Conservation (phyloP, 2,329 filamentous ascomycete genomes). For the Neofusicoccum parvum region DNA sequence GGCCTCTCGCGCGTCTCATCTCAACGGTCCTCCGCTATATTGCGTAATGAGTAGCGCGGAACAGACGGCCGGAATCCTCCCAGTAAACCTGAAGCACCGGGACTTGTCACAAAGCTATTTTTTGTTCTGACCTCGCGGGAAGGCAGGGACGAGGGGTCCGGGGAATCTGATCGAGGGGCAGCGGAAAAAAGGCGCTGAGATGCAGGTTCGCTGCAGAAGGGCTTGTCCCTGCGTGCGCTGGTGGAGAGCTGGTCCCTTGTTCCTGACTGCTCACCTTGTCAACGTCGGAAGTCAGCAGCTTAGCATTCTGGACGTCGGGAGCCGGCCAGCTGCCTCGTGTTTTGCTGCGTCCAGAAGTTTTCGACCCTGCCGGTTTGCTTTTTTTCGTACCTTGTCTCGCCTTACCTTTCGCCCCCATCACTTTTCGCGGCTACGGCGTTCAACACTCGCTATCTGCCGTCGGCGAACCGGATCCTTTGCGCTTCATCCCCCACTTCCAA, state of each 20-base stretch:
- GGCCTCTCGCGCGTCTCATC: slow-evolving; percentile 2
- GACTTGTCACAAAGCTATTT: neutral
- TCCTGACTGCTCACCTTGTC: neutral
- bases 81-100: slow-evolving; percentile 14
- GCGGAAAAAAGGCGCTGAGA: neutral
- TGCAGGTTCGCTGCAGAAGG: slow-evolving; percentile 10
- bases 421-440: neutral
- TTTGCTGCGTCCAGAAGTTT: neutral
- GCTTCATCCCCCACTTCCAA: neutral
- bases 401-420: neutral
- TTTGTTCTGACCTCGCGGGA: neutral
- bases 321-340: neutral
- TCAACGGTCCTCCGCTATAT: slow-evolving; percentile 2
- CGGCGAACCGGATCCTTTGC: neutral
- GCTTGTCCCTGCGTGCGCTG: slow-evolving; percentile 5
- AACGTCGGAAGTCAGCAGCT: neutral
- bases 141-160: neutral
- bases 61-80: neutral
- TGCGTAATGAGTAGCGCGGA: slow-evolving; percentile 5
- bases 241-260: neutral
- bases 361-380: slow-evolving; percentile 4
- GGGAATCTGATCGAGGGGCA: neutral
- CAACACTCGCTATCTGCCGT: neutral
- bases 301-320: neutral
- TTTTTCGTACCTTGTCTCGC: neutral